Evolutionary conservation across 768 basidiomycete species (phyloP).

Genomic region (Obba rivulosa): DNA sequence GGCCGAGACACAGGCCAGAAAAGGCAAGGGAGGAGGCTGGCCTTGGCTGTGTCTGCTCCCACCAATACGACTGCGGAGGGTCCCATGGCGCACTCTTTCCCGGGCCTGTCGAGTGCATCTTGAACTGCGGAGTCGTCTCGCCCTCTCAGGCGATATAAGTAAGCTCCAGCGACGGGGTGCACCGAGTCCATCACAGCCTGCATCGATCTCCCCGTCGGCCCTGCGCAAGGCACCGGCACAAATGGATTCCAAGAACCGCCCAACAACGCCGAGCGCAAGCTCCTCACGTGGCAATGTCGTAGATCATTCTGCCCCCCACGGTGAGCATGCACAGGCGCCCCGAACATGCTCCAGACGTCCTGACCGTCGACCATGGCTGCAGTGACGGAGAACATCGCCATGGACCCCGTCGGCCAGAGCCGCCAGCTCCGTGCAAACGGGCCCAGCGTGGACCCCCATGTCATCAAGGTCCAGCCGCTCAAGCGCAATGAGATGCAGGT

Average conservation of each 20-base stretch:
- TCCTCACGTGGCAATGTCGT: conserved; percentile 58
- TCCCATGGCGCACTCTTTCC: too few relatives aligned
- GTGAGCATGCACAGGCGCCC: conserved; percentile 32
- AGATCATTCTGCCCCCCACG: conserved; percentile 54
- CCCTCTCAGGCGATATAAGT: too few relatives aligned
- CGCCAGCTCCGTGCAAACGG: conserved; percentile 5
- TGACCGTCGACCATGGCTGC: conserved; percentile 6
- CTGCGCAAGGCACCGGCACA: conserved; percentile 5
- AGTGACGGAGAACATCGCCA: conserved; percentile 59
- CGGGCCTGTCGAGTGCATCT: too few relatives aligned
- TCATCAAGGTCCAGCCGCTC: conserved; percentile 82
- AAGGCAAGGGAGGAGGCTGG: too few relatives aligned
- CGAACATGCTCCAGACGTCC: not conserved
- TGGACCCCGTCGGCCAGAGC: conserved; percentile 2
- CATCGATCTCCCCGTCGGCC: not conserved
- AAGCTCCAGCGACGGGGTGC: too few relatives aligned
- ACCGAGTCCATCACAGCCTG: not conserved
- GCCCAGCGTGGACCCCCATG: conserved; percentile 23
- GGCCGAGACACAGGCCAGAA: too few relatives aligned
- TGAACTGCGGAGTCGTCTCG: too few relatives aligned
- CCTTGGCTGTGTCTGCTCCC: too few relatives aligned
- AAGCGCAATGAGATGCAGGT: conserved; percentile 88
- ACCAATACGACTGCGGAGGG: too few relatives aligned
- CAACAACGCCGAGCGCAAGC: conserved; percentile 30
- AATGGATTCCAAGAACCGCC: conserved; percentile 48